Evolutionary conservation across 192 early-diverging fungal species (phyloP).

Genomic region (Glomus cerebriforme): DNA sequence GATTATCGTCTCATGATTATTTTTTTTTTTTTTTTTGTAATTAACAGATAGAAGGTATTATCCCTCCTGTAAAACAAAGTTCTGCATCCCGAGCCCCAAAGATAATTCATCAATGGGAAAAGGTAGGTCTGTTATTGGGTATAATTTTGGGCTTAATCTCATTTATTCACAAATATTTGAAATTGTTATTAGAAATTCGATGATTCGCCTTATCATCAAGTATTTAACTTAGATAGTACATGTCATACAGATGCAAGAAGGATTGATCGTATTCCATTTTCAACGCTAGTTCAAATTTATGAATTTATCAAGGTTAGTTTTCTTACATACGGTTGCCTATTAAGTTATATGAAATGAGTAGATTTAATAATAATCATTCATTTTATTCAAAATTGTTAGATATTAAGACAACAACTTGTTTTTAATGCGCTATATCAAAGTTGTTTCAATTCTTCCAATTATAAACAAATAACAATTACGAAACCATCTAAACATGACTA

Average conservation of each 20-base stretch:
- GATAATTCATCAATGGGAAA: constrained; percentile 8
- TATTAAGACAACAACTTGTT: constrained; percentile 29
- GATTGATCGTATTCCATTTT: constrained; percentile 31
- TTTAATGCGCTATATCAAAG: constrained; percentile 31
- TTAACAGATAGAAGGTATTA: constrained; percentile 9
- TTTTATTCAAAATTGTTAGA: constrained; percentile 10
- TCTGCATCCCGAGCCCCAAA: background rate
- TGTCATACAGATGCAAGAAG: constrained; percentile 13
- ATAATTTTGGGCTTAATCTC: background rate
- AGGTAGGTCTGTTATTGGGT: background rate
- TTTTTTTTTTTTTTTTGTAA: background rate
- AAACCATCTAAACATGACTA: background rate
- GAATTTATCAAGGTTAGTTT: constrained; percentile 13
- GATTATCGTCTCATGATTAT: background rate
- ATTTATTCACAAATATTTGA: background rate
- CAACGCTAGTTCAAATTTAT: background rate
- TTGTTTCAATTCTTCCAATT: constrained; percentile 26
- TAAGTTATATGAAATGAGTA: background rate
- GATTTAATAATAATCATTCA: background rate
- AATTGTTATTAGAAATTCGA: constrained; percentile 19
- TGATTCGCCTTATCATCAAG: background rate
- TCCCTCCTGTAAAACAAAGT: background rate
- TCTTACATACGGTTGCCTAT: background rate
- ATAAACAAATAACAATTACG: background rate
- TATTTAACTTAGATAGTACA: background rate